A percentile compares a stretch with the other conserved stretches of the same genome.
Evolutionary conservation across 257 asterid genomes (phyloP).

Genomic region (Ballota nigra): DNA sequence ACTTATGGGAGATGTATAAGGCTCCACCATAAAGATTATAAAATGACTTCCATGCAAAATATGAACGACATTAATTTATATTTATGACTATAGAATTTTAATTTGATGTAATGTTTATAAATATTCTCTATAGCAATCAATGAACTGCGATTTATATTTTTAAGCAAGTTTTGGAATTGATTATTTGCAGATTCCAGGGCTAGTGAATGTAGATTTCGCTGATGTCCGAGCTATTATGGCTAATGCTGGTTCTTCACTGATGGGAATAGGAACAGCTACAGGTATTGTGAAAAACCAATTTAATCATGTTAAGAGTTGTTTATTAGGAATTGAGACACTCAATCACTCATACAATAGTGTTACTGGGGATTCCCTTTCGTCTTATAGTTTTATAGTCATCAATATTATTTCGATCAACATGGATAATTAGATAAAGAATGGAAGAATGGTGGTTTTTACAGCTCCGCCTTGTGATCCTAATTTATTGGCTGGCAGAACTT

Average conservation of each 20-base stretch:
- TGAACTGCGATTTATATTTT: not conserved
- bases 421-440: not conserved
- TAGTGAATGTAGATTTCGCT: constrained; percentile 96
- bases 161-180: constrained; percentile 3
- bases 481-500: not conserved
- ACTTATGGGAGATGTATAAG: not conserved
- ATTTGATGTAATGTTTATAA: not conserved
- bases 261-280: constrained; percentile 98
- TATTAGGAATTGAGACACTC: not conserved
- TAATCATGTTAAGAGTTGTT: constrained; percentile 12
- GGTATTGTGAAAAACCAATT: constrained; percentile 44
- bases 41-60: not conserved
- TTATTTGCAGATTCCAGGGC: constrained; percentile 83
- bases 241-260: constrained; percentile 87
- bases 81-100: too few species aligned
- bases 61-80: not conserved
- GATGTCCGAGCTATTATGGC: constrained; percentile 98
- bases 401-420: not conserved
- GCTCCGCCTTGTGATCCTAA: not conserved
- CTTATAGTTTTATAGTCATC: not conserved
- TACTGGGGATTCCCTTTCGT: not conserved
- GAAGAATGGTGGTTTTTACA: not conserved
- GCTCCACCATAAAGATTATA: not conserved
- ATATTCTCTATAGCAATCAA: not conserved
- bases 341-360: not conserved